phyloP scores from a whole-genome alignment of 2,329 filamentous ascomycete species.

The Pleurostoma richardsiae region DNA sequence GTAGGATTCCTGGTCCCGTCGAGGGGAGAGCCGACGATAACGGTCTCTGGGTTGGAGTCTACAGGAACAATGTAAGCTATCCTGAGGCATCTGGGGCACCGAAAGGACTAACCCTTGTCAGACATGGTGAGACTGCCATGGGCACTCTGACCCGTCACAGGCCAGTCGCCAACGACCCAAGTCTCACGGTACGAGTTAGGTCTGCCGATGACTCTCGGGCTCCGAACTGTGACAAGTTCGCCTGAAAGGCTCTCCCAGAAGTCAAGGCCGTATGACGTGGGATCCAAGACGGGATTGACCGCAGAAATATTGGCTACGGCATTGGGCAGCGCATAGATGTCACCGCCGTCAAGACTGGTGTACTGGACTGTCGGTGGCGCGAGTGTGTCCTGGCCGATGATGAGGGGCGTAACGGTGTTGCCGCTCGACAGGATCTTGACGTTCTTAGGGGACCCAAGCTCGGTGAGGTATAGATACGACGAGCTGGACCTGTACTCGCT shows the following conservation, averaged over 20 bases:
- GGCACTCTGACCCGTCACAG: conserved; percentile 54
- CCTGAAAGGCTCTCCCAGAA: conserved; percentile 69
- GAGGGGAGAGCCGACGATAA: conserved; percentile 59
- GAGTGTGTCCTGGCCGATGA: conserved; percentile 53
- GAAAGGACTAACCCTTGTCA: conserved; percentile 34
- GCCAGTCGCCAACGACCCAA: conserved; percentile 64
- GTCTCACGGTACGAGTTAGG: conserved; percentile 64
- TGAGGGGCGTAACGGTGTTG: conserved; percentile 49
- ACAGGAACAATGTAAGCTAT: not conserved
- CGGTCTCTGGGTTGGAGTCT: conserved; percentile 67
- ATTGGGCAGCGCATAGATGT: conserved; percentile 62
- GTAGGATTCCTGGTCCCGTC: conserved; percentile 58
- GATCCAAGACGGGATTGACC: conserved; percentile 56
- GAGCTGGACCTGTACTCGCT: conserved; percentile 49
- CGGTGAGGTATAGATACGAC: conserved; percentile 58
- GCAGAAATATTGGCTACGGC: conserved; percentile 51
- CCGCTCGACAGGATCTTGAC: conserved; percentile 47
- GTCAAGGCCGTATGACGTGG: conserved; percentile 59
- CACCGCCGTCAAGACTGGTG: conserved; percentile 58
- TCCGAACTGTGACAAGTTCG: conserved; percentile 60
- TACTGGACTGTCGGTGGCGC: conserved; percentile 58
- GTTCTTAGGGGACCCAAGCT: conserved; percentile 52
- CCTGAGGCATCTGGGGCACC: not conserved
- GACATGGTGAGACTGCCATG: conserved; percentile 62
- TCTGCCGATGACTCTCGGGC: conserved; percentile 50